Evolutionary conservation across 2,329 filamentous ascomycete genomes (phyloP).

Genomic region (Penicillium sumatraense): DNA sequence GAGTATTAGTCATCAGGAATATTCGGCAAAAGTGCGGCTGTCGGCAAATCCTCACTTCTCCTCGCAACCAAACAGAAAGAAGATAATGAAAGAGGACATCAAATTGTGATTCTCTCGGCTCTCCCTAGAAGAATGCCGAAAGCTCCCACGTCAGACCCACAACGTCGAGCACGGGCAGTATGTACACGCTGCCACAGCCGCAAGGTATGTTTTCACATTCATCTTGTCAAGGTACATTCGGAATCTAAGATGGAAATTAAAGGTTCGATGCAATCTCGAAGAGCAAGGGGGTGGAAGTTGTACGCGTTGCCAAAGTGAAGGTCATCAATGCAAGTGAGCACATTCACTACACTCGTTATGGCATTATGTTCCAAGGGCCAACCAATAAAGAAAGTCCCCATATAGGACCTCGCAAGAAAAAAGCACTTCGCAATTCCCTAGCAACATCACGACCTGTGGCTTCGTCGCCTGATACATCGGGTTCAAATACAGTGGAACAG

Average conservation of each 20-base stretch:
- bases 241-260: background rate
- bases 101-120: background rate
- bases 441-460: background rate
- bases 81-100: too few species aligned
- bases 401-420: background rate
- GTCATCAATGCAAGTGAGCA: conserved; percentile 10
- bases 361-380: background rate
- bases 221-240: too few species aligned
- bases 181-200: conserved; percentile 10
- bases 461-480: background rate
- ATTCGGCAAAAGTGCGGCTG: background rate
- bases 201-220: conserved; percentile 3
- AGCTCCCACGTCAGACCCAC: background rate
- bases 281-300: conserved; percentile 5
- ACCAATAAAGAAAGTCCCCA: background rate
- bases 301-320: conserved; percentile 8
- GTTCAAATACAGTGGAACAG: background rate
- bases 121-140: conserved; percentile 7
- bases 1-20: too few species aligned
- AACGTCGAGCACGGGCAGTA: conserved; percentile 11
- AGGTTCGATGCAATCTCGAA: conserved; percentile 17
- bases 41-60: background rate
- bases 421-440: background rate
- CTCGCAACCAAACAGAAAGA: background rate
- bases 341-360: background rate